Percentiles rank a stretch among this genome's conserved stretches.
phyloP scores from a whole-genome alignment of 1,284 basidiomycete species.

The Phylloboletellus chloephorus region DNA sequence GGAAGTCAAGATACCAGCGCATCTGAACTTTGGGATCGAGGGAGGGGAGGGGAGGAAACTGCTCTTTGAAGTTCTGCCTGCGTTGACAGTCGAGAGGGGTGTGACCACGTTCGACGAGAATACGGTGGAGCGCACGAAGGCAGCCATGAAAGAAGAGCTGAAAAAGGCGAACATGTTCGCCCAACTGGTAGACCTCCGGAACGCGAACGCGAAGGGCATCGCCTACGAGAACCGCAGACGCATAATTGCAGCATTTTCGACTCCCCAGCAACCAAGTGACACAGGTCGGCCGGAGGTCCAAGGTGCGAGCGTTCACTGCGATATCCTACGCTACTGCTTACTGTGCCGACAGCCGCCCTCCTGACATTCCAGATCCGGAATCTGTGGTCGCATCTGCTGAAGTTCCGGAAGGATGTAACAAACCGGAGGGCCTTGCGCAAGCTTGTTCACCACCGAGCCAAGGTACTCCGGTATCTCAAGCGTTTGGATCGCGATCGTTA shows the following conservation, averaged over 20 bases:
- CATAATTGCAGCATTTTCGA: conserved; percentile 78
- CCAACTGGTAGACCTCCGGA: conserved; percentile 76
- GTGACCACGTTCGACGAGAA: conserved; percentile 17
- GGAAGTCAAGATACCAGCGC: conserved; percentile 40
- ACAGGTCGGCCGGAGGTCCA: conserved; percentile 85
- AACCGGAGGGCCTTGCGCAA: conserved; percentile 71
- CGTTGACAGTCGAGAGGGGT: conserved; percentile 36
- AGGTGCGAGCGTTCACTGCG: conserved; percentile 47
- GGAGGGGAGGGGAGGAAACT: conserved; percentile 46
- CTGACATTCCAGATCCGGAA: conserved; percentile 84
- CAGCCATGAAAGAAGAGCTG: conserved; percentile 39
- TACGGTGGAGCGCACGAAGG: conserved; percentile 17
- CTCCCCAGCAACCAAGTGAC: conserved; percentile 61
- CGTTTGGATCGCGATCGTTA: conserved; percentile 65
- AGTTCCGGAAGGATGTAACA: conserved; percentile 71
- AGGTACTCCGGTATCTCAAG: conserved; percentile 79
- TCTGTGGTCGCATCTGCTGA: conserved; percentile 68
- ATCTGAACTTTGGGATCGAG: conserved; percentile 60
- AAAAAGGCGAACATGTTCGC: conserved; percentile 63
- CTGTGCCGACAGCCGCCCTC: conserved; percentile 63
- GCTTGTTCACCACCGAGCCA: conserved; percentile 80
- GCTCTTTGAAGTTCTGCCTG: conserved; percentile 57
- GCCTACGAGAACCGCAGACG: conserved; percentile 81
- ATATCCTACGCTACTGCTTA: conserved; percentile 3
- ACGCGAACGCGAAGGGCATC: conserved; percentile 81